These are phyloP conservation scores for Mucor mucedo DNA, from an alignment of 371 early-diverging fungal genomes.

Conservation along the genomic window DNA sequence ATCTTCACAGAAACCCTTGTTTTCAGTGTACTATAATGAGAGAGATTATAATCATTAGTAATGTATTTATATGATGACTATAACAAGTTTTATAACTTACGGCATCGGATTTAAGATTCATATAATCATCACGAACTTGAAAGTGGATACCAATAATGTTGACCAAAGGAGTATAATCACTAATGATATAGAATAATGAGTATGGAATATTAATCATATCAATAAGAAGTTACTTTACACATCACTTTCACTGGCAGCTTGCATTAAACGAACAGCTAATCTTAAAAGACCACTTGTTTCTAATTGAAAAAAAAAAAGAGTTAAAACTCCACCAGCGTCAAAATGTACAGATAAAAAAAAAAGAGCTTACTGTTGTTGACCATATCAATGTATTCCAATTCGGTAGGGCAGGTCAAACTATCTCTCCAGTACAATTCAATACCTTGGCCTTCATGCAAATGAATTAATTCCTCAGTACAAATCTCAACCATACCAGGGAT, in stretches of 20 bases:
- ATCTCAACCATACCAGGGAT: constrained; percentile 74
- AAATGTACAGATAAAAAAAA: constrained; percentile 1
- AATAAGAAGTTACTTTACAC: constrained; percentile 38
- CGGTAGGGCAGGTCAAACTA: constrained; percentile 77
- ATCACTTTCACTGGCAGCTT: constrained; percentile 59
- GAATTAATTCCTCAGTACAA: constrained; percentile 90
- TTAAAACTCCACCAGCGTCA: neutral
- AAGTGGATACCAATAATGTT: constrained; percentile 90
- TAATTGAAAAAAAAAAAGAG: constrained; percentile 30
- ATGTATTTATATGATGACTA: neutral
- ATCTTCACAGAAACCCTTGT: constrained; percentile 97
- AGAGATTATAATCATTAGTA: no score
- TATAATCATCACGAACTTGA: constrained; percentile 96
- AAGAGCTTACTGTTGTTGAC: constrained; percentile 81
- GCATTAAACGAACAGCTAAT: constrained; percentile 92
- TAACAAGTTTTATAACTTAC: constrained; percentile 41
- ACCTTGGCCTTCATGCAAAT: constrained; percentile 95
- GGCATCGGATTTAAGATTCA: constrained; percentile 85
- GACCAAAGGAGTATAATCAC: constrained; percentile 83
- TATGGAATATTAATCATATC: no score
- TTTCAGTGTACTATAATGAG: constrained; percentile 71
- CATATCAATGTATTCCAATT: constrained; percentile 89
- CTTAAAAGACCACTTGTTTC: constrained; percentile 96
- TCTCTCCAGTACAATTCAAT: constrained; percentile 86
- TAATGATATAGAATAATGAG: constrained; percentile 7